Percentiles rank a stretch among this genome's conserved stretches.
Evolutionary conservation across 495 filamentous ascomycete species (phyloP).

Genomic region (Cetradonia linearis): DNA sequence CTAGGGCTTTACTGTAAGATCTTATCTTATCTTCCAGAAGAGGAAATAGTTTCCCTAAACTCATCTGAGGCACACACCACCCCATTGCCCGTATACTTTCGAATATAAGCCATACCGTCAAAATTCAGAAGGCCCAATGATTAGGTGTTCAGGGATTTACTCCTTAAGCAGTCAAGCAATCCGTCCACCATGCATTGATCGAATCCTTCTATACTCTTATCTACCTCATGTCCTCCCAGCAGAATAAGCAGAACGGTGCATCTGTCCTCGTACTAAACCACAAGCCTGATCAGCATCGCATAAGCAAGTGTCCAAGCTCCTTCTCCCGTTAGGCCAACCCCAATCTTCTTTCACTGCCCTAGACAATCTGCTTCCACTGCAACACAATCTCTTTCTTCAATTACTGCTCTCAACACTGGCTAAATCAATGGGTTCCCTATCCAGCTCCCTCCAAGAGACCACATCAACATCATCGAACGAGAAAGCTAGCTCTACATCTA

Average conservation of each 20-base stretch:
- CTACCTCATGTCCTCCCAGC: not conserved
- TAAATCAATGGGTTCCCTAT: conserved; percentile 13
- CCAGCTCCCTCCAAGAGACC: conserved; percentile 12
- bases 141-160: not conserved
- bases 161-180: conserved; percentile 11
- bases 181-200: not conserved
- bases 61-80: not conserved
- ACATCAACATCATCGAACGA: conserved; percentile 10
- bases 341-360: not conserved
- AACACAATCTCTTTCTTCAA: not conserved
- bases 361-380: no score
- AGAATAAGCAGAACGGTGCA: not conserved
- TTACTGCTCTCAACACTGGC: not conserved
- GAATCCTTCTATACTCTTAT: not conserved
- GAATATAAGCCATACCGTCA: not conserved
- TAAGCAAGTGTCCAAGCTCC: not conserved
- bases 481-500: conserved; percentile 1
- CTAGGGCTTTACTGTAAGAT: not conserved
- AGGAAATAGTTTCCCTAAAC: not conserved
- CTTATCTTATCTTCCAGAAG: conserved; percentile 1
- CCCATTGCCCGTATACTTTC: not conserved
- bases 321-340: not conserved
- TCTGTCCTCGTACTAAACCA: not conserved
- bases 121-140: not conserved
- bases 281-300: not conserved